These are phyloP conservation scores for Trichoderma hamatum DNA, from an alignment of 2,329 filamentous ascomycete species.

Conservation along the genomic window DNA sequence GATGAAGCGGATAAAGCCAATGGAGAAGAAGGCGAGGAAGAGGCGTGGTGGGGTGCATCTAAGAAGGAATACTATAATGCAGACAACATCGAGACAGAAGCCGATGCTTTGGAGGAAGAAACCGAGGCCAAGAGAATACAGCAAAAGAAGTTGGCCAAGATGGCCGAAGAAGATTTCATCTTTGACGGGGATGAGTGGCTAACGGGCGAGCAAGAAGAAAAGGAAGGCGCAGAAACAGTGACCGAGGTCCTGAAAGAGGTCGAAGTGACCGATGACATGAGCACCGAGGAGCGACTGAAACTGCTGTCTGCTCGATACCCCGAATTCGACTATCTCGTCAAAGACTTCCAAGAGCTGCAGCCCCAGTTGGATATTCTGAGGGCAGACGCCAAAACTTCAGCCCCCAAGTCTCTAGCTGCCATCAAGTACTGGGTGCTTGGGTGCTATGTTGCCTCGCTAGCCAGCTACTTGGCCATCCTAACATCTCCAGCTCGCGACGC, in stretches of 20 bases:
- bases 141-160: conserved; percentile 84
- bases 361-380: conserved; percentile 63
- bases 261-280: conserved; percentile 80
- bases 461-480: conserved; percentile 94
- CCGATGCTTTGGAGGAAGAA: conserved; percentile 84
- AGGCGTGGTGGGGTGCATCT: conserved; percentile 82
- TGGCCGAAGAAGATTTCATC: conserved; percentile 90
- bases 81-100: conserved; percentile 68
- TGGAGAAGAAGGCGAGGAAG: conserved; percentile 60
- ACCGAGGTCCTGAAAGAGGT: conserved; percentile 85
- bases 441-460: conserved; percentile 82
- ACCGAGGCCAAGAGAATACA: conserved; percentile 85
- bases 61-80: conserved; percentile 93
- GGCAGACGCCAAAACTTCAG: conserved; percentile 57
- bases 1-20: conserved; percentile 61
- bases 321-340: conserved; percentile 84
- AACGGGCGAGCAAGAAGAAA: conserved; percentile 55
- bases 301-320: conserved; percentile 83
- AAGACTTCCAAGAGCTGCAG: conserved; percentile 77
- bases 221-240: conserved; percentile 63
- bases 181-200: conserved; percentile 91
- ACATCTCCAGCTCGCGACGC: conserved; percentile 73
- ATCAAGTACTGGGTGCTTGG: conserved; percentile 80
- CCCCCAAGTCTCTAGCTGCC: conserved; percentile 58
- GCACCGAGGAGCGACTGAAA: conserved; percentile 70